Conservation (phyloP, 1,139 yeast species). For the Wickerhamiella pararugosa region DNA sequence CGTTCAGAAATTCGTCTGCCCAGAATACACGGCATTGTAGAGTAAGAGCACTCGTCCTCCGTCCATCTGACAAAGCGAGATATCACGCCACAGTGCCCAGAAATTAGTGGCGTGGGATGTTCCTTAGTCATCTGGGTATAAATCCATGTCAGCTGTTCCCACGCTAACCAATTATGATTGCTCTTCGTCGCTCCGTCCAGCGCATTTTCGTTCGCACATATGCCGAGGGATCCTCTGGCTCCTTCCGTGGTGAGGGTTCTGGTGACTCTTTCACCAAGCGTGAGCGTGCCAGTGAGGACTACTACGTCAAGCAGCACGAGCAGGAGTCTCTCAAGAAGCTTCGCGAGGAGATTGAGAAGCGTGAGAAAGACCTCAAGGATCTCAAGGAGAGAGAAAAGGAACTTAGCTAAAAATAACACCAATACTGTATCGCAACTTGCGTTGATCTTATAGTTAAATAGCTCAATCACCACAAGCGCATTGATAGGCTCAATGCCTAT, state of each 20-base stretch:
- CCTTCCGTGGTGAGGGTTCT: slow-evolving; percentile 8
- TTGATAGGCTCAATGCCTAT: too few species aligned
- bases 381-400: slow-evolving; percentile 19
- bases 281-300: slow-evolving; percentile 58
- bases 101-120: not conserved
- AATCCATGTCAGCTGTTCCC: not conserved
- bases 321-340: slow-evolving; percentile 36
- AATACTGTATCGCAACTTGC: not conserved
- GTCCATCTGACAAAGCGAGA: not conserved
- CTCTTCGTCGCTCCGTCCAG: slow-evolving; percentile 12
- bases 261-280: slow-evolving; percentile 30
- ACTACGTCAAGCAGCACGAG: slow-evolving; percentile 46
- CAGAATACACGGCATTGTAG: too few species aligned
- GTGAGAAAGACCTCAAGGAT: slow-evolving; percentile 19
- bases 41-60: too few species aligned
- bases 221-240: slow-evolving; percentile 10
- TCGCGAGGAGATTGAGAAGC: slow-evolving; percentile 14
- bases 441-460: not conserved
- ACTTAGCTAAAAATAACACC: slow-evolving; percentile 27
- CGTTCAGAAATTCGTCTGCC: too few species aligned
- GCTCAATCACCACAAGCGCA: not conserved
- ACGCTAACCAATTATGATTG: slow-evolving; percentile 9
- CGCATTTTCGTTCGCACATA: slow-evolving; percentile 11
- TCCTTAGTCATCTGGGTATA: not conserved
- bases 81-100: not conserved